Conservation (phyloP, 2,329 filamentous ascomycete species). For the Aspergillus sp. region DNA sequence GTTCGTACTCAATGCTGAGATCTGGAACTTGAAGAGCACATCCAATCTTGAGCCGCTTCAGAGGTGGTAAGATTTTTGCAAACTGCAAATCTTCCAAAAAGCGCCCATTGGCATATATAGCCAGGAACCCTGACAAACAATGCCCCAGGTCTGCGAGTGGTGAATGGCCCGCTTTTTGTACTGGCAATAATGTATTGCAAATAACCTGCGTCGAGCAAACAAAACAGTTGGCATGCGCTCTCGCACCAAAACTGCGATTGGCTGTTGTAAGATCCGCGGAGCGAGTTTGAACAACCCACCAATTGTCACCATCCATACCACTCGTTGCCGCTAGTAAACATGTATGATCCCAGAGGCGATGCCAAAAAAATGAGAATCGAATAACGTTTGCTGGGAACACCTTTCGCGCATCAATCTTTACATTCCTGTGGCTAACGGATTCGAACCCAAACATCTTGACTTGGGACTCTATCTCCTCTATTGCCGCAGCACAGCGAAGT, state of each 20-base stretch:
- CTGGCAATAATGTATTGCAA: conserved; percentile 26
- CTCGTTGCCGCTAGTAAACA: conserved; percentile 74
- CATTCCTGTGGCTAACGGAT: conserved; percentile 33
- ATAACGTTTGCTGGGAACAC: conserved; percentile 64
- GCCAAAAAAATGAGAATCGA: conserved; percentile 68
- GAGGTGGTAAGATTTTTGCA: conserved; percentile 28
- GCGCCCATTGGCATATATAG: conserved; percentile 39
- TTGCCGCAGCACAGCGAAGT: conserved; percentile 39
- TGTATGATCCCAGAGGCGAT: conserved; percentile 66
- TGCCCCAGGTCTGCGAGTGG: conserved; percentile 36
- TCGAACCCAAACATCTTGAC: conserved; percentile 40
- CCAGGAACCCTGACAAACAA: conserved; percentile 37
- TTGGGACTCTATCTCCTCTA: conserved; percentile 41
- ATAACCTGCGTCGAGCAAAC: conserved; percentile 31
- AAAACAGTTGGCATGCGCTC: conserved; percentile 12
- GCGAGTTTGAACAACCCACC: conserved; percentile 64
- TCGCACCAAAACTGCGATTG: conserved; percentile 12
- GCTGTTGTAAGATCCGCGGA: conserved; percentile 17
- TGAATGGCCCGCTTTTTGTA: conserved; percentile 23
- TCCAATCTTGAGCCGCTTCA: conserved; percentile 32
- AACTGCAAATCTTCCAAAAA: conserved; percentile 31
- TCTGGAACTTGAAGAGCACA: conserved; percentile 33
- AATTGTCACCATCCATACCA: conserved; percentile 71
- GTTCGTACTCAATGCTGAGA: conserved; percentile 35
- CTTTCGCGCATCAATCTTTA: conserved; percentile 52